Base-by-base conservation (phyloP, 2,329 filamentous ascomycete species). In the Cladosporium sp. region DNA sequence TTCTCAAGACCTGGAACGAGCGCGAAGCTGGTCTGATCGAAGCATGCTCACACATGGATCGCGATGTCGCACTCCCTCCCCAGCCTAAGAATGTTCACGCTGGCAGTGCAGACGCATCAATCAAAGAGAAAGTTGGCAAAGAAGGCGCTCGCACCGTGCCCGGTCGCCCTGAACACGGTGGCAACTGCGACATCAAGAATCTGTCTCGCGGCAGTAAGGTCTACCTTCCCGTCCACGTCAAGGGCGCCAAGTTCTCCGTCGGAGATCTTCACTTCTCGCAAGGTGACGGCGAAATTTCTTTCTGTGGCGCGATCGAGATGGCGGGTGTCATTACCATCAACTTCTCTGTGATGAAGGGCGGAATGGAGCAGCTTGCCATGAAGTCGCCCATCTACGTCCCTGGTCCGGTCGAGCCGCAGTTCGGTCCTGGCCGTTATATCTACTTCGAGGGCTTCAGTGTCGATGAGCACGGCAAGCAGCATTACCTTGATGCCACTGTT, bases 161-260 rank as follows among this genome's bases (percentile, higher is more conserved):
- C 52, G 84, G 92, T 2, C 80, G 91, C 0, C 90, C 91, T 0
- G 91, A 95, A 68, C 89, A 95, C 66, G 92, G 92, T 14, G 92
- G 92, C 0, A 96, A 96, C 68, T 94, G 90, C 70, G 91, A 96
- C 65, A 94, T 95, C 73, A 95, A 95, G 77, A 94, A 94, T 67
- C 79, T 95, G 30, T 88, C 84, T 1, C 80, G 90, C 6, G 90
- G 90, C 1, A 87, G 82, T 59, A 93, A 92, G 70, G 89, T 95
- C 0, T 96, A 92, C 71, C 81, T 96, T 0, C 92, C 92, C 0
- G 88, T 97, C 0, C 92, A 96, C 67, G 90, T 97, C 4, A 75
- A 82, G 0, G 92, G 92, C 0, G 92, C 92, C 45, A 95, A 95
- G 70, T 96, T 96, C 74, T 89, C 84, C 43, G 92, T 96, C 0